Evolutionary conservation across 169 alveolate genomes (phyloP).

Genomic region (Eimeria acervulina): DNA sequence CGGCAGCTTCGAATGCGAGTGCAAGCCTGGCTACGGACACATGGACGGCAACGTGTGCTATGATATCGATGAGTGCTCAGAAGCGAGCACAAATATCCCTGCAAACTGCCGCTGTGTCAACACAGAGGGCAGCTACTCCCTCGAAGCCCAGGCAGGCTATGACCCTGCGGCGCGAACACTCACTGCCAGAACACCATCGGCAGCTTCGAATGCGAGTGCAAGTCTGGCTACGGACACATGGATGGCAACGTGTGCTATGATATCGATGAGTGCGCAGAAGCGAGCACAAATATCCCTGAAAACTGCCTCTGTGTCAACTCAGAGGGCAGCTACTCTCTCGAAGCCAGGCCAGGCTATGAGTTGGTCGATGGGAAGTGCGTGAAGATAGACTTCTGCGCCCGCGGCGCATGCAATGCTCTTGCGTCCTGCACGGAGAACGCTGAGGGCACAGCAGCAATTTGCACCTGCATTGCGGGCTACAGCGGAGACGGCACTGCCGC

Average conservation of each 20-base stretch:
- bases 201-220: slow-evolving; percentile 86
- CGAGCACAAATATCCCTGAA: slow-evolving; percentile 9
- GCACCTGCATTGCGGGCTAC: slow-evolving; percentile 71
- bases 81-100: slow-evolving; percentile 15
- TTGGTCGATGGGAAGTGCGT: slow-evolving; percentile 63
- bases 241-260: slow-evolving; percentile 80
- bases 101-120: slow-evolving; percentile 80
- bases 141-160: no score
- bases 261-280: slow-evolving; percentile 85
- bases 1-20: slow-evolving; percentile 86
- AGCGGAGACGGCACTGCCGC: slow-evolving; percentile 86
- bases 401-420: slow-evolving; percentile 70
- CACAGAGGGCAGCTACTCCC: slow-evolving; percentile 85
- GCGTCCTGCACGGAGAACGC: slow-evolving; percentile 82
- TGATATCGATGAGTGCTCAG: slow-evolving; percentile 87
- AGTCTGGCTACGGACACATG: slow-evolving; percentile 59
- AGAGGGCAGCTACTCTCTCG: slow-evolving; percentile 85
- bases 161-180: slow-evolving; percentile 73
- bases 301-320: slow-evolving; percentile 84
- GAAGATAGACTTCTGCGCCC: slow-evolving; percentile 86
- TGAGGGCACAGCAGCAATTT: slow-evolving; percentile 81
- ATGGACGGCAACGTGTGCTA: slow-evolving; percentile 57
- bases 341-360: slow-evolving; percentile 84
- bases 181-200: slow-evolving; percentile 86
- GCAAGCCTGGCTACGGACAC: slow-evolving; percentile 80